Evolutionary conservation across 2,329 filamentous ascomycete species (phyloP), one percentile per base, ranked within the genome.

Genomic region (Aschersonia sp.): DNA sequence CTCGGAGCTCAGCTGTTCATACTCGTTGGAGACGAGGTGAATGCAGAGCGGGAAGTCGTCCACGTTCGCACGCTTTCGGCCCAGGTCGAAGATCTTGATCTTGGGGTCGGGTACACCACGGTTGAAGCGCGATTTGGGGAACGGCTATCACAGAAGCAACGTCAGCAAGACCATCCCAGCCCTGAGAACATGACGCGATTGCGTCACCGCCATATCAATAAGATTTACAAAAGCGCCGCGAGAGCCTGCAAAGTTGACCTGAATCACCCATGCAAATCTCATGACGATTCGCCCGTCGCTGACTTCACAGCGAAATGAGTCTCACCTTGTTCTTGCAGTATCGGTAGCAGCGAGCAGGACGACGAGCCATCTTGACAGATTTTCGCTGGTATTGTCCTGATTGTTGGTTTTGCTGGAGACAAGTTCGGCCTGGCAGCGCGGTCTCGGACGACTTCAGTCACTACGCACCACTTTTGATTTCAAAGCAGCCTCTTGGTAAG

Each of bases 321-420:
- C 84, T 75, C 70, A 94, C 88, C 88, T 96, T 96, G 85, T 97
- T 98, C 87, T 98, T 98, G 89, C 92, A 98, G 86, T 98, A 98
- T 69, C 92, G 85, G 83, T 95, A 98, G 79, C 92, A 98, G 79
- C 92, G 86, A 68, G 92, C 92, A 69, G 92, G 92, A 85, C 92
- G 88, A 75, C 92, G 88, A 69, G 92, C 92, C 92, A 98, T 98
- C 79, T 83, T 89, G 83, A 83, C 79, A 73, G 77, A 75, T 73
- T 79, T 61, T 62, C 56, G 22, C 62, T 64, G 58, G 52, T 54
- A 29, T 48, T 29, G 9, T 55, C 53, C 8, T 37, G 35, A 12
- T 22, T 22, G 22, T 22, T 22, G 22, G 22, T 22, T 22, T 22
- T 22, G 22, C 22, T 22, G 22, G 22, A 22, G 22, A 22, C 22